A percentile compares a stretch with the other conserved stretches of the same genome.
These are phyloP conservation scores for Fusarium sp. DNA, from an alignment of 2,329 filamentous ascomycete genomes.

Conservation along the genomic window DNA sequence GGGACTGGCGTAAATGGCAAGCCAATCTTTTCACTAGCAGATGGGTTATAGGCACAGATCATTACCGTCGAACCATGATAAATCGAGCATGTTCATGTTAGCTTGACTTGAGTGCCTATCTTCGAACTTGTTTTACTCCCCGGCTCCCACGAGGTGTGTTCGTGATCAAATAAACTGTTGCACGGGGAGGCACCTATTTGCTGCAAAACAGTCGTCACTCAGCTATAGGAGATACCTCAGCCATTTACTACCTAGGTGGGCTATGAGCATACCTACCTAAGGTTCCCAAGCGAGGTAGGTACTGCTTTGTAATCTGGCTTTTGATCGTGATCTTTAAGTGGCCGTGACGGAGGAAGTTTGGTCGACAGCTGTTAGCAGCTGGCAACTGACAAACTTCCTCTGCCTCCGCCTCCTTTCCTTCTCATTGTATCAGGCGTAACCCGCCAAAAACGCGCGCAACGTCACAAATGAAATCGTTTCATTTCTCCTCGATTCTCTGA, in stretches of 20 bases:
- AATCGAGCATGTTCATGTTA: background rate
- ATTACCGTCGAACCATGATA: background rate
- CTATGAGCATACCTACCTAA: background rate
- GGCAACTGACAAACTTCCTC: conserved; percentile 16
- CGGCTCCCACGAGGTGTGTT: background rate
- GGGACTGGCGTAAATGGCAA: background rate
- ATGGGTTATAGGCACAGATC: background rate
- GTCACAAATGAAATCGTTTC: conserved; percentile 3
- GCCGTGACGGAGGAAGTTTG: conserved; percentile 16
- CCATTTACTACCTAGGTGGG: background rate
- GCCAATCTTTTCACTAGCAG: background rate
- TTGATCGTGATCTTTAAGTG: background rate
- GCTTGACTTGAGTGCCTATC: no score
- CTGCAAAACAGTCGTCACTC: conserved; percentile 4
- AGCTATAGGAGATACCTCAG: background rate
- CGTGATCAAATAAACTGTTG: background rate
- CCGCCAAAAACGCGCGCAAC: conserved; percentile 1
- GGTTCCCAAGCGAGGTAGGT: background rate
- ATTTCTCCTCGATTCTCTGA: background rate
- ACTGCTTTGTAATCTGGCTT: background rate
- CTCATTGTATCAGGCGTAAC: conserved; percentile 4
- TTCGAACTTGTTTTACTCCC: background rate
- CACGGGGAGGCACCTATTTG: background rate
- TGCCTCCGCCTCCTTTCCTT: background rate
- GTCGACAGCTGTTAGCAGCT: conserved; percentile 22